Evolutionary conservation across 1,139 yeast genomes (phyloP), one percentile per base, ranked within the genome.

Genomic region (Kodamaea alishanica): DNA sequence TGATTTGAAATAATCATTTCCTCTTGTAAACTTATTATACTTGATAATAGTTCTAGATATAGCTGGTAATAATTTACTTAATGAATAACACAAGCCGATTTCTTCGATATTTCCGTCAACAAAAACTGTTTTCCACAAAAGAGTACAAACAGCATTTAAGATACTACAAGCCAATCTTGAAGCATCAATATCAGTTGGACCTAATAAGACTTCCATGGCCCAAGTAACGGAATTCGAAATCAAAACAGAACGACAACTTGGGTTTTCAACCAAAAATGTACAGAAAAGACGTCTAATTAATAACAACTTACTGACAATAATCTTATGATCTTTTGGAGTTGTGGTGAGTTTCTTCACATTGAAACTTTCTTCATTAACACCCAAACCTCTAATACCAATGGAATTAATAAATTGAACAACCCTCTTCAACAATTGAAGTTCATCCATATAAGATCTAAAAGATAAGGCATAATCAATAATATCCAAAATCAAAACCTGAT

Each of bases 131-230:
- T 56, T 54, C 75, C 76, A 70, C 33, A 61, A 66, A 38, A 51
- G 57, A 33, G 50, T 60, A 52, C 79, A 72, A 22, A 74, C 70
- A 15, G 80, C 65, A 36, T 79, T 65, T 48, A 82, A 54, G 25
- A 81, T 66, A 30, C 82, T 75, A 46, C 78, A 73, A 0, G 89
- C 83, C 48, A 84, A 63, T 58, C 94, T 70, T 3, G 79, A 59
- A 20, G 82, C 79, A 34, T 77, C 82, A 27, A 77, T 51, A 51
- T 81, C 86, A 12, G 69, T 61, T 2, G 73, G 70, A 6, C 77
- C 76, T 39, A 67, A 56, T 32, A 79, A 72, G 4, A 82, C 77
- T 42, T 79, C 78, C 64, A 82, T 64, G 1, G 84, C 67, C 88
- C 92, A 81, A 37, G 70, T 70, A 23, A 84, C 72, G 20, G 84